Conservation (phyloP, 352 stramenopile species). For the Elongisporangium undulatum region DNA sequence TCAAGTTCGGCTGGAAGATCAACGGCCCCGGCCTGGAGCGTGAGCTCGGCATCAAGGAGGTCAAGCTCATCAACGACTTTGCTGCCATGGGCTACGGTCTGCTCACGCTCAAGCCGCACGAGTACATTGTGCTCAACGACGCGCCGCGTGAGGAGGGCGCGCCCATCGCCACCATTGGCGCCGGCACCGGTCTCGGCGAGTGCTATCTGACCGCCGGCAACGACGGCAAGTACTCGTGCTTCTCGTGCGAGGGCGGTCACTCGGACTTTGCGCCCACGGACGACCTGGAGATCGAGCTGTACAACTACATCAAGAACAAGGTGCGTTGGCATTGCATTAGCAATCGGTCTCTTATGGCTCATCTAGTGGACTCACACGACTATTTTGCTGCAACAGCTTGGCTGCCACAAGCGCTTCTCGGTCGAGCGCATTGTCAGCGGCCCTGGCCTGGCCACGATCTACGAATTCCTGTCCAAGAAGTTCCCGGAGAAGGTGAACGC, state of each 20-base stretch:
- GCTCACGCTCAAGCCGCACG: constrained; percentile 91
- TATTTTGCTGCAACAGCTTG: constrained; percentile 52
- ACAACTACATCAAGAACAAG: constrained; percentile 71
- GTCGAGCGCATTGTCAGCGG: constrained; percentile 96
- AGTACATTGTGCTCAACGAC: constrained; percentile 91
- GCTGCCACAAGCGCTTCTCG: constrained; percentile 86
- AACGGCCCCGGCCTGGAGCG: constrained; percentile 73
- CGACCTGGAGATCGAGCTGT: constrained; percentile 85
- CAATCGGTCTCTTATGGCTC: neutral
- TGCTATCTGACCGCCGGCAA: constrained; percentile 92
- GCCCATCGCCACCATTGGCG: constrained; percentile 95
- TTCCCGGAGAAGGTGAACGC: constrained; percentile 84
- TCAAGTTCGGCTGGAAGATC: constrained; percentile 89
- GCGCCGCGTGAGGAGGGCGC: constrained; percentile 55
- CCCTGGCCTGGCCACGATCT: constrained; percentile 93
- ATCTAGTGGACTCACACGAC: neutral
- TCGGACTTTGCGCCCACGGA: constrained; percentile 92
- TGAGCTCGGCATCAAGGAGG: constrained; percentile 80
- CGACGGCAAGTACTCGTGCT: constrained; percentile 89
- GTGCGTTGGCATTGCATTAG: constrained; percentile 4
- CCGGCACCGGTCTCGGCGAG: constrained; percentile 95
- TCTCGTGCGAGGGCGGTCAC: constrained; percentile 93
- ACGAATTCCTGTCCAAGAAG: constrained; percentile 94
- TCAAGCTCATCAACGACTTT: constrained; percentile 97
- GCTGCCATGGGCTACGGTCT: constrained; percentile 96